Conservation (phyloP, 129 eudicot genomes). For the Artemisia tridentata region DNA sequence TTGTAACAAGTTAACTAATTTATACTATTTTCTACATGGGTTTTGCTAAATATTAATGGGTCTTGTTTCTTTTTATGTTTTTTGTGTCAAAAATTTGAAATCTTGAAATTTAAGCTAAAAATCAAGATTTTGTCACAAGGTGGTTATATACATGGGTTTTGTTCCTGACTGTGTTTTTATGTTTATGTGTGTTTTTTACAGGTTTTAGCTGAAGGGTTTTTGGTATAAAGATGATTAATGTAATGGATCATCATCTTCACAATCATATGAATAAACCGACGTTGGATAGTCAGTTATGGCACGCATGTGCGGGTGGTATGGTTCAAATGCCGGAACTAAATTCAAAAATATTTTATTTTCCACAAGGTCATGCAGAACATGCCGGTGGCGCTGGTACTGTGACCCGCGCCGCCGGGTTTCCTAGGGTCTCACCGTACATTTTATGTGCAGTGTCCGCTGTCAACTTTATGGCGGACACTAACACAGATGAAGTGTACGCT, state of each 20-base stretch:
- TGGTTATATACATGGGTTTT: neutral
- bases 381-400: constrained; percentile 25
- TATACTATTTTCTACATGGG: neutral
- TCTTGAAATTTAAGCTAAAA: neutral
- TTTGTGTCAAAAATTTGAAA: neutral
- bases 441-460: constrained; percentile 56
- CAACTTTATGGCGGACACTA: constrained; percentile 69
- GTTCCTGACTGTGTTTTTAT: neutral
- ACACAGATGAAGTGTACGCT: constrained; percentile 83
- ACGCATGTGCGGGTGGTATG: constrained; percentile 97
- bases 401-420: constrained; percentile 40
- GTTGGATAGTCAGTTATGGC: constrained; percentile 89
- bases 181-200: constrained; percentile 16
- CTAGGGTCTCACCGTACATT: constrained; percentile 50
- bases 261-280: constrained; percentile 41
- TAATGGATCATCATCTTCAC: constrained; percentile 37
- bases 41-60: neutral
- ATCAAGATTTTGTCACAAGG: neutral
- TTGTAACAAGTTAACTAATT: constrained; percentile 7
- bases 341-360: constrained; percentile 69
- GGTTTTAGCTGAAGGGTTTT: constrained; percentile 11
- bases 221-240: constrained; percentile 47
- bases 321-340: constrained; percentile 79
- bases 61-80: neutral
- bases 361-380: constrained; percentile 91